Base-by-base conservation (phyloP, 2,329 filamentous ascomycete genomes). In the Didymella keratinophila region DNA sequence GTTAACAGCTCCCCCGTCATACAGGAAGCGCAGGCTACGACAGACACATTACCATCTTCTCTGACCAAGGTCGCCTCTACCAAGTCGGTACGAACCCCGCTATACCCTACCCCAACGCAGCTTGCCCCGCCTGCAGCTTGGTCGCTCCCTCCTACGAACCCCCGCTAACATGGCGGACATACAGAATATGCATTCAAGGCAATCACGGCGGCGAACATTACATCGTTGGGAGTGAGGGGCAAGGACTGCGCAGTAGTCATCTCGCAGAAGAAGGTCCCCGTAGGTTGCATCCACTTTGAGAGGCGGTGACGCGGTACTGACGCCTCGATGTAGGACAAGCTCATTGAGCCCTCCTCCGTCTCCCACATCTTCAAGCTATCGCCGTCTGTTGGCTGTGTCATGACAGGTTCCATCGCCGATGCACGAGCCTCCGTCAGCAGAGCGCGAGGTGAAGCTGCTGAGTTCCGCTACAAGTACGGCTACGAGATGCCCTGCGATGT, bases 141-240 rank as follows among this genome's bases (percentile, higher is more conserved):
- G 6, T 32, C 23, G 42, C 60, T 37, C 18, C 34, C 51, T 49
- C 28, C 20, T 21, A 50, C 60, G 30, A 46, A 56, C 56, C 65
- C 23, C 44, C 43, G 63, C 49, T 68, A 63, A 65, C 61, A 70
- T 25, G 25, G 23, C 48, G 49, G 51, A 45, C 50, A 39, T 66
- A 71, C 78, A 98, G 95, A 99, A 86, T 99, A 99, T 94, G 95
- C 95, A 72, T 99, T 99, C 89, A 99, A 99, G 84, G 95, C 95
- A 59, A 99, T 99, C 81, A 99, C 95, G 70, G 94, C 95, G 62
- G 95, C 95, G 70, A 98, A 98, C 81, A 98, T 99, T 83, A 99
- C 96, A 85, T 95, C 95, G 62, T 87, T 99, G 78, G 95, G 95
- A 71, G 88, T 99, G 69, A 87, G 93, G 76, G 95, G 95, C 80